Evolutionary conservation across 1,284 basidiomycete genomes (phyloP).

Genomic region (Meira miltonrushii): DNA sequence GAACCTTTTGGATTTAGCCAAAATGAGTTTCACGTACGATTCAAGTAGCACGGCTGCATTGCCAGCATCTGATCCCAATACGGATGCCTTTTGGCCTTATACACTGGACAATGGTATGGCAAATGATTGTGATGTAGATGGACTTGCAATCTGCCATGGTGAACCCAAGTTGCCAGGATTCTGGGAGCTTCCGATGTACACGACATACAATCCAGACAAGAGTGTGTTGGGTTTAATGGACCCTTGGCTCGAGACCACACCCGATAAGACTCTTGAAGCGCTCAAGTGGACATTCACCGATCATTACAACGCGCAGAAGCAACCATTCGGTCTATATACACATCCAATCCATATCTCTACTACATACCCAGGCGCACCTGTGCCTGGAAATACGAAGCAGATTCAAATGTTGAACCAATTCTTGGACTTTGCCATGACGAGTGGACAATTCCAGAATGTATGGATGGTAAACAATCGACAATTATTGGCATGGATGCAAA

Average conservation of each 20-base stretch:
- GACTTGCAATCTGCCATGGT: constrained; percentile 61
- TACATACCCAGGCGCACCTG: constrained; percentile 43
- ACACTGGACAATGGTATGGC: constrained; percentile 64
- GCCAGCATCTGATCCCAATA: constrained; percentile 65
- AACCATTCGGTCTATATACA: constrained; percentile 74
- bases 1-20: constrained; percentile 61
- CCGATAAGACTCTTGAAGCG: constrained; percentile 60
- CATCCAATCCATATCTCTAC: constrained; percentile 74
- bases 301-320: constrained; percentile 62
- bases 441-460: constrained; percentile 57
- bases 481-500: constrained; percentile 67
- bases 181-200: constrained; percentile 45
- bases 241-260: constrained; percentile 63
- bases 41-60: constrained; percentile 64
- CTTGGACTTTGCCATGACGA: constrained; percentile 66
- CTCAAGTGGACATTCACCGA: constrained; percentile 70
- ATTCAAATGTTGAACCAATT: constrained; percentile 65
- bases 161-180: constrained; percentile 67
- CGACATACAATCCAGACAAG: constrained; percentile 19
- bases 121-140: constrained; percentile 64
- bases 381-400: constrained; percentile 10
- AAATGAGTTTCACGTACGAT: constrained; percentile 67
- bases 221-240: constrained; percentile 62
- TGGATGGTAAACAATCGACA: constrained; percentile 74
- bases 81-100: constrained; percentile 62